Conservation (phyloP, 192 early-diverging fungal species). For the Paraglomus occultum region DNA sequence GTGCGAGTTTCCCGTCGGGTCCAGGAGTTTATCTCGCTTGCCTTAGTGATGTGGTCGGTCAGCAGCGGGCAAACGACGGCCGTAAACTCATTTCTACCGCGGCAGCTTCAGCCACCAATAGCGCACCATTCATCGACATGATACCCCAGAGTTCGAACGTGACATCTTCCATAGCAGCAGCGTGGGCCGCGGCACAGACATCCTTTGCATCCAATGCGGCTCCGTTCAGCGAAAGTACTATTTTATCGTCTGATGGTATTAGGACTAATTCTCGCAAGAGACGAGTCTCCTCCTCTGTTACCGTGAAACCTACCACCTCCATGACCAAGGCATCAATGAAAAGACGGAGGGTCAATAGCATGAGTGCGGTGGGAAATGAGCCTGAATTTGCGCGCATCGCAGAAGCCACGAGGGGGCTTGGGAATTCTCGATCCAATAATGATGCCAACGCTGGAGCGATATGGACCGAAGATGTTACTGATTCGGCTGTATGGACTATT, state of each 20-base stretch:
- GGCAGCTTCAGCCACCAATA: slow-evolving; percentile 20
- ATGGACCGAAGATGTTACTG: slow-evolving; percentile 81
- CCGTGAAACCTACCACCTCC: slow-evolving; percentile 32
- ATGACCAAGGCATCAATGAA: slow-evolving; percentile 36
- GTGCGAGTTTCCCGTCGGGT: slow-evolving; percentile 39
- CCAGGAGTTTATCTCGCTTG: slow-evolving; percentile 69
- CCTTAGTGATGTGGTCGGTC: slow-evolving; percentile 73
- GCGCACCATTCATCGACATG: slow-evolving; percentile 20
- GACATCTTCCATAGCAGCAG: neutral
- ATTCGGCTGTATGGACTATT: slow-evolving; percentile 91
- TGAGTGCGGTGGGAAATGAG: slow-evolving; percentile 44
- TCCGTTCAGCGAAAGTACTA: slow-evolving; percentile 29
- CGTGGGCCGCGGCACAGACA: slow-evolving; percentile 29
- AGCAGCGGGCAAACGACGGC: slow-evolving; percentile 58
- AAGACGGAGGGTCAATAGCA: slow-evolving; percentile 52
- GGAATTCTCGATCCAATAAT: slow-evolving; percentile 25
- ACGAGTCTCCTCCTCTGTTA: slow-evolving; percentile 43
- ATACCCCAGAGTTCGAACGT: slow-evolving; percentile 37
- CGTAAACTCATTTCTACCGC: slow-evolving; percentile 45
- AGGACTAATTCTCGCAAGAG: slow-evolving; percentile 36
- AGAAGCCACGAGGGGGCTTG: slow-evolving; percentile 27
- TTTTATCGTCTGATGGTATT: slow-evolving; percentile 33
- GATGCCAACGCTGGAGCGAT: slow-evolving; percentile 40
- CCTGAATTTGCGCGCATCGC: slow-evolving; percentile 39
- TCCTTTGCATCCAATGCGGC: slow-evolving; percentile 24